Evolutionary conservation across 2,329 filamentous ascomycete genomes (phyloP), one percentile per base, ranked within the genome.

Genomic region (Aspergillus bombycis): DNA sequence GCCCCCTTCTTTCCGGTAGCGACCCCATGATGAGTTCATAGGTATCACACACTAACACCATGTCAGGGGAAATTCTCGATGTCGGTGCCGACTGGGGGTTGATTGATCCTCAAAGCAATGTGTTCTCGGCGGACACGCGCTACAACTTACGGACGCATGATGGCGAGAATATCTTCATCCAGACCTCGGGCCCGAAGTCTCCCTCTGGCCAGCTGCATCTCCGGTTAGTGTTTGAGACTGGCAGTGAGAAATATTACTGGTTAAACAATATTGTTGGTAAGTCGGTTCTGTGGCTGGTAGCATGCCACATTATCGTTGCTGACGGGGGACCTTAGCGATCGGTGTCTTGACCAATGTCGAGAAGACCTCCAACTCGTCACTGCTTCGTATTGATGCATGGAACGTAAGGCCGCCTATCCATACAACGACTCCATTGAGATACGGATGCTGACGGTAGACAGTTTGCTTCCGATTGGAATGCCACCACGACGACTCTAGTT

Each of bases 121-220:
- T 72, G 30, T 72, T 72, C 61, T 70, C 68, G 12, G 70, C 71
- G 5, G 70, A 73, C 21, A 72, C 71, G n/a, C 65, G 71, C 50
- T 72, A 72, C 57, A 72, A 73, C 23, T 52, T 73, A 26, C 70
- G 69, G 23, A 72, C 70, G 0, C 45, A 72, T 30, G 71, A 73
- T 48, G 71, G 70, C 0, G 70, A 65, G 1, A 63, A 70, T 55
- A 70, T 73, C 32, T 70, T 68, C 9, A 58, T 72, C 4, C 68
- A 65, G 23, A 72, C 71, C 9, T 67, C 68, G 0, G 70, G 70
- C 0, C 68, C 71, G 1, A 53, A 64, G 34, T 60, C 63, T 10
- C 66, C 69, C 2, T 65, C 66, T 41, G 70, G 65, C 1, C 50
- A 69, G 43, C 36, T 72, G 45, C 71, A 72, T 65, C 57, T 72